phyloP scores from a whole-genome alignment of 2,329 filamentous ascomycete species.

The Camptophora hylomeconis region DNA sequence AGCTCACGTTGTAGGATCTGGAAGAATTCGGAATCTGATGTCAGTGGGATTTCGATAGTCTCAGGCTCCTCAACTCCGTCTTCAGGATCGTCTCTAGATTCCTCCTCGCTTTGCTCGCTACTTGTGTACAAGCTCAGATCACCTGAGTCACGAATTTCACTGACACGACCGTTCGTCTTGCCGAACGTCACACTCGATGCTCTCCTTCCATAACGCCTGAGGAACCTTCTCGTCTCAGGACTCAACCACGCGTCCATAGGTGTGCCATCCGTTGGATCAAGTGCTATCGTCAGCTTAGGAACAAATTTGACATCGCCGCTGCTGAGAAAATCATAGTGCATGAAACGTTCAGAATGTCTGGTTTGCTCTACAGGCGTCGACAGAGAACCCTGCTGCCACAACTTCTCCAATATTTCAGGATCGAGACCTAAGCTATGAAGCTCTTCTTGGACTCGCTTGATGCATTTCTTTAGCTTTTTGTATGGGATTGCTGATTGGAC shows the following conservation, averaged over 20 bases:
- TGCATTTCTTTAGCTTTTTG: conserved; percentile 73
- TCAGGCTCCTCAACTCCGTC: conserved; percentile 19
- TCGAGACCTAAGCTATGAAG: conserved; percentile 59
- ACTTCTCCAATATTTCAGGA: conserved; percentile 52
- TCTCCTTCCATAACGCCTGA: conserved; percentile 40
- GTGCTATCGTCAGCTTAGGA: conserved; percentile 57
- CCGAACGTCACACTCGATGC: background rate
- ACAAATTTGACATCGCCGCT: conserved; percentile 36
- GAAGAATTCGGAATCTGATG: conserved; percentile 71
- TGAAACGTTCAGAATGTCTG: conserved; percentile 24
- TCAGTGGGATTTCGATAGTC: conserved; percentile 60
- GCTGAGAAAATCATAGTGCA: conserved; percentile 44
- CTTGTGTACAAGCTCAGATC: background rate
- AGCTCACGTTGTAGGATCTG: conserved; percentile 60
- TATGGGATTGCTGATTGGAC: conserved; percentile 69
- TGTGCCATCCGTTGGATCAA: conserved; percentile 53
- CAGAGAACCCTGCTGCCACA: too few relatives aligned
- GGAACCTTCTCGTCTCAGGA: conserved; percentile 48
- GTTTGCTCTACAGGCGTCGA: too few relatives aligned
- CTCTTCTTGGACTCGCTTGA: conserved; percentile 66
- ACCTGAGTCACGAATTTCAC: background rate
- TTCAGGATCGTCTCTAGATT: conserved; percentile 1
- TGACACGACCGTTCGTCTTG: background rate
- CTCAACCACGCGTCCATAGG: conserved; percentile 57
- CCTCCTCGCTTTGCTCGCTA: conserved; percentile 1